Evolutionary conservation across 2,329 filamentous ascomycete species (phyloP), one percentile per base, ranked within the genome.

Genomic region (Talaromyces sp.): DNA sequence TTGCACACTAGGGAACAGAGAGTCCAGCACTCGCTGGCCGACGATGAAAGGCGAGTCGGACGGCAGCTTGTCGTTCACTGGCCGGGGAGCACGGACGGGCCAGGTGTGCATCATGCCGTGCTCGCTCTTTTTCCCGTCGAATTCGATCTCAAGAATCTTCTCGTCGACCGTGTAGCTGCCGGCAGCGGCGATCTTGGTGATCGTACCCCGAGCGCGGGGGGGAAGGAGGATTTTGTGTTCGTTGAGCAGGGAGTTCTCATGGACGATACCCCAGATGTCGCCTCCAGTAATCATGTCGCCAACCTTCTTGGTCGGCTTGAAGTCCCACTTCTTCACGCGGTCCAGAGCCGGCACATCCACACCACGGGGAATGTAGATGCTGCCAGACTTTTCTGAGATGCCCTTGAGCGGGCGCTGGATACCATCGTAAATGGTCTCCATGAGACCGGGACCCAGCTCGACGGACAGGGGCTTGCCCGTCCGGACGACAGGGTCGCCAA

Each of bases 341-440:
- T 97, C 89, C 73, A 99, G 85, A 53, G 93, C 89, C 58, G 93
- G 92, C 36, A 93, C 85, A 61, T 90, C 80, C 73, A 99, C 93
- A 77, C 95, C 95, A 70, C 95, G 91, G 71, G 95, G 95, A 67
- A 99, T 99, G 79, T 99, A 99, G 78, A 99, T 99, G 78, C 91
- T 92, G 73, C 92, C 82, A 58, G 92, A 87, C 55, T 85, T 79
- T 47, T 88, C 81, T 69, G 91, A 83, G 72, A 99, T 99, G 68
- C 86, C 88, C 79, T 89, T 89, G 70, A 99, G 88, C 57, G 95
- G 95, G 74, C 95, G 89, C 79, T 99, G 95, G 72, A 99, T 99
- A 81, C 95, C 95, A 77, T 99, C 95, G 84, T 98, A 99, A 78
- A 99, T 99, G 68, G 95, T 97, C 81, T 98, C 93, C 85, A 99